Evolutionary conservation across 2,329 filamentous ascomycete species (phyloP), one percentile per base, ranked within the genome.

Genomic region (Emergomyces pasteurianus): DNA sequence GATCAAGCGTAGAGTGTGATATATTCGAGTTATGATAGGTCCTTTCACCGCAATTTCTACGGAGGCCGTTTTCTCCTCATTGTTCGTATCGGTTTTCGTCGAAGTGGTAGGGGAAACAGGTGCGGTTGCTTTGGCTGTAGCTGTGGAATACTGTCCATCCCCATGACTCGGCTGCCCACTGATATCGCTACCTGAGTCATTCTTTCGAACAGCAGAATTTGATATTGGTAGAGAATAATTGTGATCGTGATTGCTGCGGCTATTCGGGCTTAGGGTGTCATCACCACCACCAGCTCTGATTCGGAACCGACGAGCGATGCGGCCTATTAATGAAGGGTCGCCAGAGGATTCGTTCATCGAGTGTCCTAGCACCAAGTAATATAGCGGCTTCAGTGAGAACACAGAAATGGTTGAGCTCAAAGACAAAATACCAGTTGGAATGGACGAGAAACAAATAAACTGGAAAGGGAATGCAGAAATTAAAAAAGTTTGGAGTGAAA

Each of bases 331-430:
- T 71, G 76, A 76, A 69, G 75, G 74, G 63, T 79, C 74, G 76
- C 82, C 78, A 74, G 75, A 74, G 69, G 77, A 72, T 76, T 76
- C 77, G 80, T 80, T 80, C 80, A 82, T 82, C 78, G 77, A 74
- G 72, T 71, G 55, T 52, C 8, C 31, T 54, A 54, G 34, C 52
- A 38, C 16, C 10, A 38, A 54, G 18, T n/a, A 38, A 23, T 3
- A 7, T 5, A 34, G 52, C 34, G 18, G 34, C 2, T 38, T 54
- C 52, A 14, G 40, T n/a, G 16, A 53, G 3, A 36, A 36, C 28
- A 28, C 50, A n/a, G 8, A 36, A 34, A 16, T 18, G n/a, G 8
- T 34, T 26, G 18, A 34, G 28, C 14, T 12, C 28, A 53, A 10
- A 53, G 49, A 26, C 9, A 28, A n/a, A 28, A 28, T 3, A 18